Evolutionary conservation across 2,329 filamentous ascomycete species (phyloP).

Genomic region (Beauveria sp.): DNA sequence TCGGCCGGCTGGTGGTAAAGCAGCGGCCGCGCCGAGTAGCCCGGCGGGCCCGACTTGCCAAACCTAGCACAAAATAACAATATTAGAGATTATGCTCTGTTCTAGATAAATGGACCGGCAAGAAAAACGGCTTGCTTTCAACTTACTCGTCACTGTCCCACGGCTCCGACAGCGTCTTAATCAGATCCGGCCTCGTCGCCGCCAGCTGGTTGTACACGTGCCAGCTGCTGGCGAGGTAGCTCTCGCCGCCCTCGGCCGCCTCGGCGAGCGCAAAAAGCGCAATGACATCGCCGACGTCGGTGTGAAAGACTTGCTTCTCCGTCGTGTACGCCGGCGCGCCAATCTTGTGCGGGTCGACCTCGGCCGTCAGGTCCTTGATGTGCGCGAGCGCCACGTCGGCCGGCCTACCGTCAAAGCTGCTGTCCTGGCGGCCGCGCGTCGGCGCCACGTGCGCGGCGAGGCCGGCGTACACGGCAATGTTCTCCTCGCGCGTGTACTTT

Average conservation of each 20-base stretch:
- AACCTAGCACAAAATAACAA: constrained; percentile 32
- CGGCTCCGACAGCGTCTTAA: constrained; percentile 45
- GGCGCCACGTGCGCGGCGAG: constrained; percentile 51
- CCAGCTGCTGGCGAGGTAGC: constrained; percentile 50
- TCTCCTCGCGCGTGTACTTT: constrained; percentile 46
- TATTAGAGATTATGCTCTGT: too few species aligned
- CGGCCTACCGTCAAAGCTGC: constrained; percentile 33
- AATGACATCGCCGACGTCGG: constrained; percentile 51
- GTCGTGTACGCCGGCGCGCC: constrained; percentile 52
- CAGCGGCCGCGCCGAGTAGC: constrained; percentile 42
- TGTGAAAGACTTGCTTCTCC: constrained; percentile 58
- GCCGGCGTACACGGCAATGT: constrained; percentile 52
- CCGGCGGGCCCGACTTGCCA: constrained; percentile 33
- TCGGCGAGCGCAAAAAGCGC: constrained; percentile 49
- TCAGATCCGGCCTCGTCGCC: constrained; percentile 48
- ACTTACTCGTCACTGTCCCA: constrained; percentile 40
- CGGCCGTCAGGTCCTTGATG: constrained; percentile 50
- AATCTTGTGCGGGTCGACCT: constrained; percentile 30
- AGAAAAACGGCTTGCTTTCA: too few species aligned
- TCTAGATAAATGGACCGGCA: too few species aligned
- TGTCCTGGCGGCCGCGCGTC: constrained; percentile 45
- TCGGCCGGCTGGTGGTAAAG: constrained; percentile 48
- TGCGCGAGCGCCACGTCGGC: constrained; percentile 50
- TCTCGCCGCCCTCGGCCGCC: constrained; percentile 45
- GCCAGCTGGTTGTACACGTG: constrained; percentile 57